Evolutionary conservation across 164 flowering plant genomes (phyloP).

Genomic region (Vitis rotundifolia): DNA sequence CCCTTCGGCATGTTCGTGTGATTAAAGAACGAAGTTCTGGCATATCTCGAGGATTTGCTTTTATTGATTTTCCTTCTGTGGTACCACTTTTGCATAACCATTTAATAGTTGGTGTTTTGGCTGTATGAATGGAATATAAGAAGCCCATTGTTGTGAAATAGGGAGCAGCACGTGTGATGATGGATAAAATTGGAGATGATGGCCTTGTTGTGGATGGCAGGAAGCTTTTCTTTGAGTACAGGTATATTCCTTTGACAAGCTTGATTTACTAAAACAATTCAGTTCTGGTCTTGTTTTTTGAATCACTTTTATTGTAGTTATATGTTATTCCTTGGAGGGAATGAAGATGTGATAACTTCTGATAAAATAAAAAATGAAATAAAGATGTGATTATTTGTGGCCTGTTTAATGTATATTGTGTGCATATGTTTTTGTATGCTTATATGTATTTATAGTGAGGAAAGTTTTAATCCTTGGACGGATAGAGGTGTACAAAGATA

Average conservation of each 20-base stretch:
- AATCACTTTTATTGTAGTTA: not conserved
- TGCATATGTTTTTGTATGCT: no score
- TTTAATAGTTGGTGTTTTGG: constrained; percentile 1
- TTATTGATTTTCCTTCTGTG: constrained; percentile 95
- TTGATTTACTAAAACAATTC: not conserved
- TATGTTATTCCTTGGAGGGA: not conserved
- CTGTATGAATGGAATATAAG: not conserved
- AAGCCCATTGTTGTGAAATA: constrained; percentile 31
- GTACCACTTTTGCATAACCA: constrained; percentile 32
- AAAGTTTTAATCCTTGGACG: no score
- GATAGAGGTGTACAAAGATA: no score
- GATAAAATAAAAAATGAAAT: no score
- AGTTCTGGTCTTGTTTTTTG: not conserved
- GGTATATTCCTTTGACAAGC: constrained; percentile 38
- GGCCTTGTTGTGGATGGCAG: constrained; percentile 93
- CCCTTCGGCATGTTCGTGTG: constrained; percentile 95
- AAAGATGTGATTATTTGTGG: no score
- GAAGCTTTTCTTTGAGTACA: constrained; percentile 89
- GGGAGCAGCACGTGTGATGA: constrained; percentile 89
- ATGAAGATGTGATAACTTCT: no score
- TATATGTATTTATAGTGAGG: no score
- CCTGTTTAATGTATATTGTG: no score
- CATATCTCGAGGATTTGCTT: constrained; percentile 95
- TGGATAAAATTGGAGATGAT: constrained; percentile 84
- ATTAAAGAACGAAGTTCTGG: constrained; percentile 94